A percentile compares a stretch with the other conserved stretches of the same genome.
These are phyloP conservation scores for Dacryopinax spathularia DNA, from an alignment of 768 basidiomycete genomes.

Conservation along the genomic window DNA sequence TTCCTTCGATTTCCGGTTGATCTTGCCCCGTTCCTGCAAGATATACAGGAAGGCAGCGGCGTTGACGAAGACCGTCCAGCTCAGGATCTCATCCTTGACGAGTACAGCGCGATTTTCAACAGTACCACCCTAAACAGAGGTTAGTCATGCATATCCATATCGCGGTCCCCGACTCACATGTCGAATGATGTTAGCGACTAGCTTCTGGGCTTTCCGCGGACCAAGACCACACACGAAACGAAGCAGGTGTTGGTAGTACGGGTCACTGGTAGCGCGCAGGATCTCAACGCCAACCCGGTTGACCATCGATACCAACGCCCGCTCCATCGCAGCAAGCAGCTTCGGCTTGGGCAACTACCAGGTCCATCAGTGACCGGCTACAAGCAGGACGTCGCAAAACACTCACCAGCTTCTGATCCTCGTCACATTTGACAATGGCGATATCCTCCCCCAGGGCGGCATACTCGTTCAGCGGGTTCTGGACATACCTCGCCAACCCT, in stretches of 20 bases:
- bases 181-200: conserved; percentile 66
- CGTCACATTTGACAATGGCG: conserved; percentile 65
- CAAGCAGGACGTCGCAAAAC: background rate
- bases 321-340: conserved; percentile 63
- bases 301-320: conserved; percentile 74
- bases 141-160: conserved; percentile 3
- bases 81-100: conserved; percentile 62
- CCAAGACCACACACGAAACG: conserved; percentile 89
- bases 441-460: conserved; percentile 80
- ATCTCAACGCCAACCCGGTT: conserved; percentile 93
- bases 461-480: conserved; percentile 89
- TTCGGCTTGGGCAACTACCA: conserved; percentile 76
- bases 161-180: conserved; percentile 35
- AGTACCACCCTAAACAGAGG: conserved; percentile 55
- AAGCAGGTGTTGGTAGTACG: conserved; percentile 76
- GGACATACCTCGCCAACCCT: conserved; percentile 81
- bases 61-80: conserved; percentile 82
- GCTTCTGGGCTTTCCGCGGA: conserved; percentile 76
- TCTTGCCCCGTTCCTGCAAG: conserved; percentile 53
- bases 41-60: conserved; percentile 86
- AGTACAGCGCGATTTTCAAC: conserved; percentile 80
- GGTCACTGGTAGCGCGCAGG: conserved; percentile 77
- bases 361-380: conserved; percentile 1
- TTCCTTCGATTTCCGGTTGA: conserved; percentile 43
- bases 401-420: conserved; percentile 74